Conservation (phyloP, 2,329 filamentous ascomycete genomes). For the Epichloe elymi region DNA sequence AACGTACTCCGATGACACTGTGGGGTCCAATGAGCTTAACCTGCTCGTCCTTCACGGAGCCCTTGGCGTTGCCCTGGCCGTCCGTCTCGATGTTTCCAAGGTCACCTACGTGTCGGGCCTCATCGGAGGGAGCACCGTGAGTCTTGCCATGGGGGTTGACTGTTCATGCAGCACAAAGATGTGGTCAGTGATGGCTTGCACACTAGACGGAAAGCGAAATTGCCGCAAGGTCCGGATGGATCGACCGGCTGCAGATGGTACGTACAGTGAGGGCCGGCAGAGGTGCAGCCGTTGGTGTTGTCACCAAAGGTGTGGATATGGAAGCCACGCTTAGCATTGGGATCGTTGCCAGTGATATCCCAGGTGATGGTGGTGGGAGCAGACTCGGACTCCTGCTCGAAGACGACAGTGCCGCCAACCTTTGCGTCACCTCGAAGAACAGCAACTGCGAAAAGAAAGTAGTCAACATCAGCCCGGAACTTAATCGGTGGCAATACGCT, state of each 20-base stretch:
- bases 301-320: slow-evolving; percentile 98
- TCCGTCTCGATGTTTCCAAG: slow-evolving; percentile 96
- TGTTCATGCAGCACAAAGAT: slow-evolving; percentile 21
- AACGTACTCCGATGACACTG: slow-evolving; percentile 78
- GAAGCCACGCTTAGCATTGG: slow-evolving; percentile 94
- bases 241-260: slow-evolving; percentile 12
- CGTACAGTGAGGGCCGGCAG: slow-evolving; percentile 93
- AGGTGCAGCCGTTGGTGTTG: slow-evolving; percentile 99
- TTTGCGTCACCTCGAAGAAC: slow-evolving; percentile 97
- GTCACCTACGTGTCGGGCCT: slow-evolving; percentile 88
- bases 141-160: slow-evolving; percentile 93
- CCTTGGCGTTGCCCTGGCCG: slow-evolving; percentile 78
- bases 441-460: slow-evolving; percentile 53
- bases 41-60: slow-evolving; percentile 63
- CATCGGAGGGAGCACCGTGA: slow-evolving; percentile 77
- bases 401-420: slow-evolving; percentile 83
- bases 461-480: slow-evolving; percentile 1
- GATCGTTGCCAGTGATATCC: slow-evolving; percentile 83
- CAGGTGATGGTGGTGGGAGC: slow-evolving; percentile 76
- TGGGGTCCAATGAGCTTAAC: slow-evolving; percentile 94
- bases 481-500: slow-evolving; percentile 1
- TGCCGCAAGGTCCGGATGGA: neutral
- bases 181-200: neutral
- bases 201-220: neutral
- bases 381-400: slow-evolving; percentile 86